Base-by-base conservation (phyloP, 164 flowering plant genomes). In the Macadamia tetraphylla region DNA sequence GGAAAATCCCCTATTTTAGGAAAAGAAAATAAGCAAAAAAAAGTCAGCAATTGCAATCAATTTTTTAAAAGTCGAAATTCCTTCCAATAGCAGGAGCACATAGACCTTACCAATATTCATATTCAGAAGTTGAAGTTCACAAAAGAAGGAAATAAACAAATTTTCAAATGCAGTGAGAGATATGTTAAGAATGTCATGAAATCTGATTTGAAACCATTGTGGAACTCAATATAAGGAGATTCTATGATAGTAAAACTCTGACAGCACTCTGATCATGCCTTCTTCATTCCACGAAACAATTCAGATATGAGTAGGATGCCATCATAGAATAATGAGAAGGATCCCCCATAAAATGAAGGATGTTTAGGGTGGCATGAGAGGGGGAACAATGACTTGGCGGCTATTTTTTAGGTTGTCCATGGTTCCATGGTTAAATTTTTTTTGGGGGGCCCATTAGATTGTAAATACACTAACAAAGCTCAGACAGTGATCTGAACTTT, bases 1-100 rank as follows among this genome's bases (percentile, higher is more conserved):
- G 75, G 72, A 88, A 78, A 63, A 80, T 74, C 40, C 67, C 90
- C 93, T 90, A 80, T 62, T 9, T 62, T 23, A 61, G 15, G 18
- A 44, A 66, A 43, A 56, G 53, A 23, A 23, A 23, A 23, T 23
- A 23, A 23, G 23, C 23, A 23, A 23, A 23, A 51, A 51, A 31
- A 11, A 4, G 10, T 51, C 29, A 31, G 62, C 66, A 62, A 35
- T 43, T 44, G 30, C 23, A 52, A 6, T 29, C 10, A 29, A 43
- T 63, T 42, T 23, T 14, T 29, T 18, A 46, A 14, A 57, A 17
- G 31, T 29, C 55, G 43, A 35, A 30, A 18, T 31, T 7, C 14
- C 17, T 17, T 52, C 6, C 14, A 2, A 1, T 13, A 48, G 32
- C 42, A 23, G 15, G 29, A 35, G n/a, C 63, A 32, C 17, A 14